phyloP scores from a whole-genome alignment of 768 basidiomycete genomes.

The Lentinula detonsa region DNA sequence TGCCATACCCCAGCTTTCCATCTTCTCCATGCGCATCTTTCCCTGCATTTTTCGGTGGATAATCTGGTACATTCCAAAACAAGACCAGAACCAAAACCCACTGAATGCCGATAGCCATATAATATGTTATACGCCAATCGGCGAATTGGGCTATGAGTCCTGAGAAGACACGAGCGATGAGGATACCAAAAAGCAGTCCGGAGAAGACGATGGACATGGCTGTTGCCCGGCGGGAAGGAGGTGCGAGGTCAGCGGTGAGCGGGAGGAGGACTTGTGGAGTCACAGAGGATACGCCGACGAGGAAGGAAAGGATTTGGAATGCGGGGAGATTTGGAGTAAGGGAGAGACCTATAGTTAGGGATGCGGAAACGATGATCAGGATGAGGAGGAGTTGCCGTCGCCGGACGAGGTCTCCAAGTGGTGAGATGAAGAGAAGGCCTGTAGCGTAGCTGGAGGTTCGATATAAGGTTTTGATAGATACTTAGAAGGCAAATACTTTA shows the following conservation, averaged over 20 bases:
- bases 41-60: constrained; percentile 43
- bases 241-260: constrained; percentile 57
- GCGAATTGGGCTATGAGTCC: constrained; percentile 51
- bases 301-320: constrained; percentile 64
- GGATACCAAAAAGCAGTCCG: constrained; percentile 43
- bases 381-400: constrained; percentile 64
- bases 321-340: constrained; percentile 50
- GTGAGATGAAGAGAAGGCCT: constrained; percentile 71
- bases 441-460: constrained; percentile 35
- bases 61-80: constrained; percentile 53
- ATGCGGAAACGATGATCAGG: constrained; percentile 44
- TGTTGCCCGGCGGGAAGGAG: constrained; percentile 46
- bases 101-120: constrained; percentile 50
- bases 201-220: constrained; percentile 51
- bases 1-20: constrained; percentile 38
- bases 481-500: no score
- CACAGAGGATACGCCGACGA: constrained; percentile 65
- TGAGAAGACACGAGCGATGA: constrained; percentile 49
- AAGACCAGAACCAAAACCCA: constrained; percentile 31
- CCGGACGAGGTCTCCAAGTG: constrained; percentile 81
- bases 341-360: constrained; percentile 68
- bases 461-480: background rate
- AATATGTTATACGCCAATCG: constrained; percentile 48
- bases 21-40: constrained; percentile 16
- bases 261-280: constrained; percentile 70